Evolutionary conservation across 345 rosid species (phyloP).

Genomic region (Fremontodendron californicum): DNA sequence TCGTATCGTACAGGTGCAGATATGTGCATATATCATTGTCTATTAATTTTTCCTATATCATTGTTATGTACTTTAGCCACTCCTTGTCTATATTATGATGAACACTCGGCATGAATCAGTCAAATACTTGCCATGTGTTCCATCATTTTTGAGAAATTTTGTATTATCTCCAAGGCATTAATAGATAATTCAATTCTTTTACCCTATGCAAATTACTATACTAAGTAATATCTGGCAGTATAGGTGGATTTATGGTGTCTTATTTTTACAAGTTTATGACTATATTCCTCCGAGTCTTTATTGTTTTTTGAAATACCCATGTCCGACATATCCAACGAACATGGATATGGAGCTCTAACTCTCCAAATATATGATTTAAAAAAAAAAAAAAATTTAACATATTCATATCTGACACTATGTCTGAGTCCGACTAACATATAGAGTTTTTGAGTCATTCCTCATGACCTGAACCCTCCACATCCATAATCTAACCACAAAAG

Average conservation of each 20-base stretch:
- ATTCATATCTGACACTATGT: not conserved
- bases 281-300: not conserved
- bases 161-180: slow-evolving; percentile 17
- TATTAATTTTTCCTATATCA: not conserved
- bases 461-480: not conserved
- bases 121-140: slow-evolving; percentile 18
- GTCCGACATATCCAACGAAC: not conserved
- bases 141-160: slow-evolving; percentile 26
- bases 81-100: slow-evolving; percentile 14
- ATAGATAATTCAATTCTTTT: not conserved
- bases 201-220: not conserved
- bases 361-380: not conserved
- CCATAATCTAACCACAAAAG: not conserved
- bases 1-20: slow-evolving; percentile 21
- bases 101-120: slow-evolving; percentile 13
- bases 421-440: not conserved
- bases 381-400: not conserved
- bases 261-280: not conserved
- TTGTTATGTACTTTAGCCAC: not conserved
- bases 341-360: not conserved
- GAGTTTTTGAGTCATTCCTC: not conserved
- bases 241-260: not conserved
- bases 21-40: slow-evolving; percentile 26
- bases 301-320: not conserved
- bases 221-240: not conserved